Conservation (phyloP, 75 land plant genomes). For the Picea glauca region DNA sequence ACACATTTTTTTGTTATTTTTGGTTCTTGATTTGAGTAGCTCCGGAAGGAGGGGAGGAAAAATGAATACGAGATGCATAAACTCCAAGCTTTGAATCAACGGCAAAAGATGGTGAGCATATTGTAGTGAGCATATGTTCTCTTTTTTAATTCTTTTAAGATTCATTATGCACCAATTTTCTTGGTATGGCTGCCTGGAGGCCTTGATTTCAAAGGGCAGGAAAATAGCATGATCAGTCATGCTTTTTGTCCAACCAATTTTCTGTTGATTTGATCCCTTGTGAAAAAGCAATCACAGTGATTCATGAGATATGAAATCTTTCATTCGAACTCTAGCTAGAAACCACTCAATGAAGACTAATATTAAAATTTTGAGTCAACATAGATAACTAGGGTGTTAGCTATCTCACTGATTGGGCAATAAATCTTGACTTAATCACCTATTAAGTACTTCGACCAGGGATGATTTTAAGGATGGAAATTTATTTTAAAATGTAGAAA, state of each 20-base stretch:
- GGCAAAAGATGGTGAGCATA: slow-evolving; percentile 82
- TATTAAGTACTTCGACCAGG: not conserved
- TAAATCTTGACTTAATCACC: not conserved
- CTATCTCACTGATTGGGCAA: not conserved
- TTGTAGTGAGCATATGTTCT: not conserved
- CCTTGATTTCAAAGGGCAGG: not conserved
- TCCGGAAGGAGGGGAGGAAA: slow-evolving; percentile 91
- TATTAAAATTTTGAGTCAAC: not conserved
- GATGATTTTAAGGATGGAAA: too few species aligned
- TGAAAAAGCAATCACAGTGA: not conserved
- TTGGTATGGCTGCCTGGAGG: not conserved
- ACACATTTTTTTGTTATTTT: too few species aligned
- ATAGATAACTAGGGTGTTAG: not conserved
- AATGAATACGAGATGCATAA: slow-evolving; percentile 98
- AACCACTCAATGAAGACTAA: not conserved
- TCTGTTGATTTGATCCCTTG: not conserved
- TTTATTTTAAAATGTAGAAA: too few species aligned
- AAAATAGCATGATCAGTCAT: not conserved
- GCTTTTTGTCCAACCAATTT: not conserved
- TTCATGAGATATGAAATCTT: not conserved
- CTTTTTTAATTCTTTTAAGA: not conserved
- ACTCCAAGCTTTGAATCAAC: slow-evolving; percentile 87
- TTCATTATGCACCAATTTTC: not conserved
- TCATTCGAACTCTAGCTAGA: not conserved
- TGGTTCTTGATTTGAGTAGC: slow-evolving; percentile 34